Base-by-base conservation (phyloP, 2,329 filamentous ascomycete species). In the Phialocephala sp. region DNA sequence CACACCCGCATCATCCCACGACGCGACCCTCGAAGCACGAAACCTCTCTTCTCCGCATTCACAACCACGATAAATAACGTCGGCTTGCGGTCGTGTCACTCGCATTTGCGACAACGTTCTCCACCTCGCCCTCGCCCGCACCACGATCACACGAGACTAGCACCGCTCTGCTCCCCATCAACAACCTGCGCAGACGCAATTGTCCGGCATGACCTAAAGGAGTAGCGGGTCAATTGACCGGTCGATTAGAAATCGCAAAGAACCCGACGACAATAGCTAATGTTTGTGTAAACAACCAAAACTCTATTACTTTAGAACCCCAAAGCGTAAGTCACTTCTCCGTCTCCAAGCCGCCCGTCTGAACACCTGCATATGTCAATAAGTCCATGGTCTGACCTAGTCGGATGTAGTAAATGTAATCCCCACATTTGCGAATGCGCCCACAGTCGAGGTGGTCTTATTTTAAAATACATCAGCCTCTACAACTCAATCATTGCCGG, bases 131-230 rank as follows among this genome's bases (percentile, higher is more conserved):
- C 59, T 55, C 27, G 20, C 62, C 20, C 24, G 11, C 55, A 58
- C 39, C n/a, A 18, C 8, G 41, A 12, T 47, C 27, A n/a, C 27
- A 27, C 8, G 24, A n/a, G 45, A 60, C 37, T 8, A 9, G 22
- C 45, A 59, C 47, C 32, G 2, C 36, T 56, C 50, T 65, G 47
- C 36, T 52, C 43, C 6, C 27, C 27, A 32, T 32, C 27, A 32
- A 32, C 27, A 32, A 32, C 27, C 3, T 32, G 27, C 45, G 27
- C 59, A 15, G 56, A 64, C 60, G n/a, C 20, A 62, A 43, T 62
- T 65, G 56, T 64, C 60, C 66, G 70, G 69, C 66, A 72, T 72
- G 70, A 64, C 63, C 62, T 67, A 68, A 65, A 58, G 60, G 57
- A 20, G 15, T 59, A 47, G 62, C 65, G 50, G 62, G 62, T 70